Base-by-base conservation (phyloP, 805 yeast species). In the Wickerhamomyces rabaulensis region DNA sequence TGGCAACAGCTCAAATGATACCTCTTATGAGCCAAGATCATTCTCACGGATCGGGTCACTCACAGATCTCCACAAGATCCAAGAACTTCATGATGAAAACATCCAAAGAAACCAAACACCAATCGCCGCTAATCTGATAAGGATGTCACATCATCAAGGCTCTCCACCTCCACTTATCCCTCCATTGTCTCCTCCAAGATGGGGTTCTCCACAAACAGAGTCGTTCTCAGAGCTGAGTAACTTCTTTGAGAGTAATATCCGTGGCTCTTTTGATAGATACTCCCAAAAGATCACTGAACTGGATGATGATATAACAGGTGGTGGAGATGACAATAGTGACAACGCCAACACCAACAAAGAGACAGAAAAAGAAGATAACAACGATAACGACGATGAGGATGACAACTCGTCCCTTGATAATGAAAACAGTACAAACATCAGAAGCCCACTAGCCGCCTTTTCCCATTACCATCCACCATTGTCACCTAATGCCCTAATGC, bases 211-310 rank as follows among this genome's bases (percentile, higher is more conserved):
- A 40, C 15, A 51, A 29, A 16, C 51, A 17, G 54, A 52, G 6
- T 49, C 47, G 17, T 39, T 52, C 9, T 53, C 46, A 36, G 58
- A 55, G 21, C 58, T 59, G 46, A 60, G 52, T 19, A 45, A 48
- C 22, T 53, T 61, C 41, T 57, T 61, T 29, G 64, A 61, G 42
- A 55, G 44, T 21, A 61, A 61, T 35, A 19, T 61, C 6, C 42
- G 56, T 31, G 48, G 50, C 26, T 52, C 57, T 43, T 45, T 47
- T 16, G 29, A 46, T 15, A 53, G 52, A 22, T 33, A 41, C 20
- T 47, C 59, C 0, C 46, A 47, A 16, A 54, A 50, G 36, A 55
- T 55, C 29, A 47, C 45, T 25, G 45, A 46, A 9, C 23, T 20
- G 20, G 31, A 33, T 16, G 39, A 23, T n/a, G 40, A 40, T 16